Conservation (phyloP, 1,284 basidiomycete species). For the Cutaneotrichosporon sp. region DNA sequence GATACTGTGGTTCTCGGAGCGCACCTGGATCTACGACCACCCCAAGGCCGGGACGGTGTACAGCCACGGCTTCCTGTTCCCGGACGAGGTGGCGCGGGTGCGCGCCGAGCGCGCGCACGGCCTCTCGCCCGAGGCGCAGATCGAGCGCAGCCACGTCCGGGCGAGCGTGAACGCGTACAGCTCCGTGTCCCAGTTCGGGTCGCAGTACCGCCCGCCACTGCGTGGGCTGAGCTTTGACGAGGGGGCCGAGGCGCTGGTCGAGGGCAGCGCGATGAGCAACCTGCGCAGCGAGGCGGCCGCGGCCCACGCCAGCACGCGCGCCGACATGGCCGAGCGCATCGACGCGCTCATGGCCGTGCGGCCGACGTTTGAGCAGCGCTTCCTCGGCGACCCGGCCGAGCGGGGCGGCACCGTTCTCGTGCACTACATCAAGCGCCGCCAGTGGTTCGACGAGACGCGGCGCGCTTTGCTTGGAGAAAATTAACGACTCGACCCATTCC, state of each 20-base stretch:
- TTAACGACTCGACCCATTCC: slow-evolving; percentile 17
- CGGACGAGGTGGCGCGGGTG: slow-evolving; percentile 77
- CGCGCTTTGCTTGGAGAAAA: not conserved
- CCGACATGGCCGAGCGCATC: slow-evolving; percentile 56
- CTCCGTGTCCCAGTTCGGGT: slow-evolving; percentile 81
- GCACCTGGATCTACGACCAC: slow-evolving; percentile 98
- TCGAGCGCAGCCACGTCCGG: slow-evolving; percentile 28
- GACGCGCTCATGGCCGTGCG: slow-evolving; percentile 36
- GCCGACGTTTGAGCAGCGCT: slow-evolving; percentile 59
- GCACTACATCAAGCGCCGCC: slow-evolving; percentile 94
- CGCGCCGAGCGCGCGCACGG: slow-evolving; percentile 52
- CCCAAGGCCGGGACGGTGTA: slow-evolving; percentile 93
- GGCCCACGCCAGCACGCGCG: not conserved
- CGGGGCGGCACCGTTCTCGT: slow-evolving; percentile 92
- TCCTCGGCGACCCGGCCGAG: slow-evolving; percentile 58
- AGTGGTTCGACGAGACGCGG: slow-evolving; percentile 95
- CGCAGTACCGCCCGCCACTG: slow-evolving; percentile 72
- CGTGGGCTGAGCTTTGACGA: slow-evolving; percentile 66
- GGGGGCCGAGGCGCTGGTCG: slow-evolving; percentile 87
- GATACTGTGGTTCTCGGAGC: slow-evolving; percentile 87
- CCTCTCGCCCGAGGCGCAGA: slow-evolving; percentile 24
- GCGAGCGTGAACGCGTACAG: slow-evolving; percentile 62
- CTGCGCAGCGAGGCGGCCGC: slow-evolving; percentile 28
- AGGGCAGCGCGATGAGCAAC: slow-evolving; percentile 59
- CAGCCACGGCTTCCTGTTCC: slow-evolving; percentile 96